These are phyloP conservation scores for Collybia sp. DNA, from an alignment of 768 basidiomycete species.

Conservation along the genomic window DNA sequence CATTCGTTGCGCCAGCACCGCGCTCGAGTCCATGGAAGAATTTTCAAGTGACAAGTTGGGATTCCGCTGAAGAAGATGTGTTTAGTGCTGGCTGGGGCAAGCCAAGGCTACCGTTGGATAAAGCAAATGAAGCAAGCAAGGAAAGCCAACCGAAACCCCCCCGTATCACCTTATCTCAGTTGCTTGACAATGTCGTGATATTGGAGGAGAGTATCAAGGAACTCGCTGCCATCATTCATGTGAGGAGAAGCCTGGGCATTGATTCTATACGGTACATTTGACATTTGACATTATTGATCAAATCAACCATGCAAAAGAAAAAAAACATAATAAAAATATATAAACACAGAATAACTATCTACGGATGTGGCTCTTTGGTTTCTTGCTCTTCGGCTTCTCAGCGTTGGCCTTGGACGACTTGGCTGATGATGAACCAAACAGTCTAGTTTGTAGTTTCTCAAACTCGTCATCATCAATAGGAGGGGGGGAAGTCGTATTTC, in stretches of 20 bases:
- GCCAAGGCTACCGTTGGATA: conserved; percentile 13
- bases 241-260: conserved; percentile 77
- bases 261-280: conserved; percentile 76
- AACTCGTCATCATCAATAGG: conserved; percentile 69
- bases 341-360: conserved; percentile 1
- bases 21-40: conserved; percentile 63
- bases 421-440: conserved; percentile 43
- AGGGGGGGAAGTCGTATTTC: conserved; percentile 34
- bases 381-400: conserved; percentile 30
- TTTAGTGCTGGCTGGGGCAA: conserved; percentile 52
- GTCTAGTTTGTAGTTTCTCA: conserved; percentile 51
- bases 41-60: conserved; percentile 45
- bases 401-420: conserved; percentile 13
- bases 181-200: conserved; percentile 93
- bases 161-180: conserved; percentile 69
- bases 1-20: conserved; percentile 60
- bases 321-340: not conserved
- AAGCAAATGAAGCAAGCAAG: conserved; percentile 18
- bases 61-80: conserved; percentile 65
- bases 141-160: conserved; percentile 23
- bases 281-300: conserved; percentile 7
- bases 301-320: not conserved
- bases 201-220: conserved; percentile 96
- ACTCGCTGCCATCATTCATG: conserved; percentile 79
- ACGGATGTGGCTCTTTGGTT: conserved; percentile 21